Evolutionary conservation across 164 flowering plant genomes (phyloP).

Genomic region (Magnolia changhungtana): DNA sequence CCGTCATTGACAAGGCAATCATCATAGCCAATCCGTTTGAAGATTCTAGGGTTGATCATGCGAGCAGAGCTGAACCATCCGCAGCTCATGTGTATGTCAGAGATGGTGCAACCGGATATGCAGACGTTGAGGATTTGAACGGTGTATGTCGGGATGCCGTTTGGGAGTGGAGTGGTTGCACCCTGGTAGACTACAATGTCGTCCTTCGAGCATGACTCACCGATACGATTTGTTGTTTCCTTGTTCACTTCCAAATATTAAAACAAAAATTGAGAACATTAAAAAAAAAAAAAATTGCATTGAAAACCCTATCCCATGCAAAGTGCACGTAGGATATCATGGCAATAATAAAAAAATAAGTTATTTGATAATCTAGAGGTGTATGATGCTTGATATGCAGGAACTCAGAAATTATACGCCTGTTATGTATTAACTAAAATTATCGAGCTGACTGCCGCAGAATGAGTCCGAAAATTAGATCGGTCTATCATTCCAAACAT

Average conservation of each 20-base stretch:
- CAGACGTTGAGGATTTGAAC: conserved; percentile 48
- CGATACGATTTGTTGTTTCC: conserved; percentile 25
- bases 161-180: conserved; percentile 46
- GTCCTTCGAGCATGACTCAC: conserved; percentile 38
- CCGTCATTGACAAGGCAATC: conserved; percentile 66
- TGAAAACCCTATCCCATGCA: too few species aligned
- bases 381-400: too few species aligned
- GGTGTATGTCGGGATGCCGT: conserved; percentile 65
- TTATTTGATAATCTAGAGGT: too few species aligned
- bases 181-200: conserved; percentile 55
- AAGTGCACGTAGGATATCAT: too few species aligned
- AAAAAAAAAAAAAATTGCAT: too few species aligned
- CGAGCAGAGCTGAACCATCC: conserved; percentile 65
- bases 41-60: conserved; percentile 43
- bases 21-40: conserved; percentile 33
- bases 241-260: background rate
- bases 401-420: too few species aligned
- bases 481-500: too few species aligned
- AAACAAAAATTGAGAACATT: too few species aligned
- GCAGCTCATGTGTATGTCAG: conserved; percentile 51
- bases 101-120: conserved; percentile 36
- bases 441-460: too few species aligned
- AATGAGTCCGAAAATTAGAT: too few species aligned
- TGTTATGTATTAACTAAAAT: too few species aligned
- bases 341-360: too few species aligned